Evolutionary conservation across 225 moss, liverwort and hornwort genomes (phyloP).

Genomic region (Pseudisothecium myosuroides): DNA sequence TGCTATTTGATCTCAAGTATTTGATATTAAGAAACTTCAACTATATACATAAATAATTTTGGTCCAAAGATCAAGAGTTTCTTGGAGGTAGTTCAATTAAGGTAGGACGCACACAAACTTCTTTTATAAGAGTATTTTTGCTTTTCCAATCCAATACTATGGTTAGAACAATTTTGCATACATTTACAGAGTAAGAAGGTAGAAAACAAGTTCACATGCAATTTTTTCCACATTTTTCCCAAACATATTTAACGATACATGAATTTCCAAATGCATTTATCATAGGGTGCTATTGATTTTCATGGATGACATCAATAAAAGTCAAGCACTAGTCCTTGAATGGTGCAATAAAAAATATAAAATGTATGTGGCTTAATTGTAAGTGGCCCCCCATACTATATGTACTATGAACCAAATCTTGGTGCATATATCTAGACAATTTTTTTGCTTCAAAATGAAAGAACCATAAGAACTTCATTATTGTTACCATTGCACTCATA

Average conservation of each 20-base stretch:
- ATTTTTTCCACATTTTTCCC: not conserved
- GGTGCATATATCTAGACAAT: rapidly evolving
- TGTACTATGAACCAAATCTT: too few relatives aligned
- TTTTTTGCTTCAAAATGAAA: too few relatives aligned
- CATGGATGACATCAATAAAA: too few relatives aligned
- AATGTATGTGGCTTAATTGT: not conserved
- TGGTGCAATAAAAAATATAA: not conserved
- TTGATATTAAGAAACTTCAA: not conserved
- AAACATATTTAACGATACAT: too few relatives aligned
- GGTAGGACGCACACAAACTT: rapidly evolving
- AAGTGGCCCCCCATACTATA: too few relatives aligned
- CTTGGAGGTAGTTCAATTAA: not conserved
- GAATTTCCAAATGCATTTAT: too few relatives aligned
- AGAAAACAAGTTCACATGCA: rapidly evolving
- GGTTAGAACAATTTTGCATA: not conserved
- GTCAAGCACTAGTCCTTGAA: too few relatives aligned
- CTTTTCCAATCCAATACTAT: rapidly evolving
- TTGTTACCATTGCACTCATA: too few relatives aligned
- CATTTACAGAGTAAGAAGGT: not conserved
- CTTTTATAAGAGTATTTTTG: not conserved
- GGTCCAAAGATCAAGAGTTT: not conserved
- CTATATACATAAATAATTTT: rapidly evolving
- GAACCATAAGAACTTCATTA: too few relatives aligned
- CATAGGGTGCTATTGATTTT: too few relatives aligned
- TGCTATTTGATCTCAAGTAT: not conserved